phyloP scores from a whole-genome alignment of 192 early-diverging fungal genomes.

The Backusella parvicylindrica region DNA sequence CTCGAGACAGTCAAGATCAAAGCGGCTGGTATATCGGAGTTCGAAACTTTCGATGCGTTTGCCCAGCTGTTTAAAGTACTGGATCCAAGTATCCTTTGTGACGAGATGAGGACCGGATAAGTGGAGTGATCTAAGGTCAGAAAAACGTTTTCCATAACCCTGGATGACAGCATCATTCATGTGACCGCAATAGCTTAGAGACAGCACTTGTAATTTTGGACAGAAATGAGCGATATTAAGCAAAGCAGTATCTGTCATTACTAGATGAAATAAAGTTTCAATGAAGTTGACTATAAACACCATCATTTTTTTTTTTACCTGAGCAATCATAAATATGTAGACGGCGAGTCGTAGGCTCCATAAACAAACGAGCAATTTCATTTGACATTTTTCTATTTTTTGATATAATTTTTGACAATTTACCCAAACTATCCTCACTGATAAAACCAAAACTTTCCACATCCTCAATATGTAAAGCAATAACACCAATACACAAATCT shows the following conservation, averaged over 20 bases:
- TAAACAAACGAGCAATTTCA: slow-evolving; percentile 66
- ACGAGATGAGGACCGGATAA: slow-evolving; percentile 74
- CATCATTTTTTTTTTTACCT: slow-evolving; percentile 11
- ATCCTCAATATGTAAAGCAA: slow-evolving; percentile 74
- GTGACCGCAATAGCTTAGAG: slow-evolving; percentile 73
- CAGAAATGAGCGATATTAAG: slow-evolving; percentile 61
- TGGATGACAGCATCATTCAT: slow-evolving; percentile 50
- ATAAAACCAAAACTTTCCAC: slow-evolving; percentile 88
- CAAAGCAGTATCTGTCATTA: slow-evolving; percentile 48
- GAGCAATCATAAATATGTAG: slow-evolving; percentile 81
- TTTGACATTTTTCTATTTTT: slow-evolving; percentile 67
- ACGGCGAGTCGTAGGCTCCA: slow-evolving; percentile 52
- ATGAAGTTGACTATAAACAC: background rate
- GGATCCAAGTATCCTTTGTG: slow-evolving; percentile 51
- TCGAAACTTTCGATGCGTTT: slow-evolving; percentile 51
- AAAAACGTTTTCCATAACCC: slow-evolving; percentile 37
- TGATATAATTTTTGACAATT: slow-evolving; percentile 75
- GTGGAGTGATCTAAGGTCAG: slow-evolving; percentile 48
- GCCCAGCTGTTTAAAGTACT: slow-evolving; percentile 55
- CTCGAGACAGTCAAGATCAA: slow-evolving; percentile 50
- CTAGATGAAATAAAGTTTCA: slow-evolving; percentile 1
- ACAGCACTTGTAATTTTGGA: slow-evolving; percentile 55
- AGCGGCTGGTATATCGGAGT: slow-evolving; percentile 52
- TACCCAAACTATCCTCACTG: slow-evolving; percentile 58
- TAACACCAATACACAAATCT: slow-evolving; percentile 63